phyloP scores from a whole-genome alignment of 805 yeast genomes.

The Suhomyces prunicola region DNA sequence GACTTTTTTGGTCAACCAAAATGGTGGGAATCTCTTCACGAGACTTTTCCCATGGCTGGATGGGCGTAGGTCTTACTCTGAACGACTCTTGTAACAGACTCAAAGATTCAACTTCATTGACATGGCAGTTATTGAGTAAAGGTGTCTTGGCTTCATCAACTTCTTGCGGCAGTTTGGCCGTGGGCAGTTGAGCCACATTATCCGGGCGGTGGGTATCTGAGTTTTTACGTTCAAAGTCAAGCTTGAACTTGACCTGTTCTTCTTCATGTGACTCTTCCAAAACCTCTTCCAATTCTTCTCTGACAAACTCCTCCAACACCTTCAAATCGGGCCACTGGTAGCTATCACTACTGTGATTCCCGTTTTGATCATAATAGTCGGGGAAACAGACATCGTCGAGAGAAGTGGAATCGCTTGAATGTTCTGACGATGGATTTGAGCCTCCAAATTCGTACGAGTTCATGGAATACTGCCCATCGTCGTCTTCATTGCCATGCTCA shows the following conservation, averaged over 20 bases:
- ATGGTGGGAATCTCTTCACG: slow-evolving; percentile 29
- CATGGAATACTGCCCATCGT: slow-evolving; percentile 10
- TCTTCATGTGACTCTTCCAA: slow-evolving; percentile 19
- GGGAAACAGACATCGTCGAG: slow-evolving; percentile 93
- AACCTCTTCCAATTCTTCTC: slow-evolving; percentile 53
- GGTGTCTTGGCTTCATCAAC: slow-evolving; percentile 23
- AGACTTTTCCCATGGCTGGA: slow-evolving; percentile 67
- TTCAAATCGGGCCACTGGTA: slow-evolving; percentile 80
- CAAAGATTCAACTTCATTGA: slow-evolving; percentile 31
- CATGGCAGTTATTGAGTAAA: slow-evolving; percentile 25
- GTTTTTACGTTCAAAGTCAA: slow-evolving; percentile 29
- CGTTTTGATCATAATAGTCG: slow-evolving; percentile 48
- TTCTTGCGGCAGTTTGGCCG: neutral
- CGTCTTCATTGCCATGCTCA: slow-evolving; percentile 15
- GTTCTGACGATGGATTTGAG: slow-evolving; percentile 64
- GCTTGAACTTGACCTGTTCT: slow-evolving; percentile 23
- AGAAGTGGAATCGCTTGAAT: slow-evolving; percentile 65
- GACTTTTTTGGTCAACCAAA: slow-evolving; percentile 13
- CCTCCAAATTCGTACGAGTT: slow-evolving; percentile 42
- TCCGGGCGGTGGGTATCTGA: slow-evolving; percentile 9
- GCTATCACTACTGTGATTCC: slow-evolving; percentile 17
- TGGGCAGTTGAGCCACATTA: neutral
- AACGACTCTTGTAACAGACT: slow-evolving; percentile 40
- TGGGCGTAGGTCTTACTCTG: slow-evolving; percentile 69
- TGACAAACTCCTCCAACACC: slow-evolving; percentile 72